Evolutionary conservation across 2,329 filamentous ascomycete species (phyloP), one percentile per base, ranked within the genome.

Genomic region (Sporothrix globosa): DNA sequence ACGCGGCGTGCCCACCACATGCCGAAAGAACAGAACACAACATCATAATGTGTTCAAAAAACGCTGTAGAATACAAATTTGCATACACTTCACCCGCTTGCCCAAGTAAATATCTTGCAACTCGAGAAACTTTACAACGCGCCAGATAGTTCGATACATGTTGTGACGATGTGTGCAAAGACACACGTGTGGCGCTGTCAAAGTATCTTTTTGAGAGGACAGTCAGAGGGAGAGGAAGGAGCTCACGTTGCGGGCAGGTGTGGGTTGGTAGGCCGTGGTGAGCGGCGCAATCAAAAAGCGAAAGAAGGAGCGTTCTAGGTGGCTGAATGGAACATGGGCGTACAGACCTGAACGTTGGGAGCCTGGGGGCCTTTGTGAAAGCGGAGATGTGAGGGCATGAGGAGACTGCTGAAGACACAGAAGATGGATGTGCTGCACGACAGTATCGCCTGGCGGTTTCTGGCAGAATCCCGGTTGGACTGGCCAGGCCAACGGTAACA

Each of bases 1-100:
- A 68, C 70, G 46, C 21, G 34, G 61, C 41, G 60, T 52, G 21
- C 9, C n/a, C 66, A 10, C 50, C 3, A 48, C 4, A 14, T n/a
- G 2, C 21, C 63, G 46, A 69, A 46, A n/a, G 2, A 39, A 46
- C 70, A 68, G 11, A 65, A 71, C 69, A 61, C 65, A 56, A 44
- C 56, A n/a, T 17, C 56, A 69, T 17, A 34, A 61, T 44, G 21
- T 4, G 27, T 30, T 1, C 46, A 41, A 69, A 41, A 69, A 63
- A 41, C 24, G 13, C 3, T 24, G 48, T 3, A 61, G 44, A 69
- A 53, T 46, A 2, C 9, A 10, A 69, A 69, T 53, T 63, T 19
- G 44, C 44, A 53, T n/a, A 34, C 13, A 27, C 0, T 41, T 34
- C 5, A 30, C 4, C 17, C 44, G 10, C 24, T 21, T 5, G 30